Conservation (phyloP, 2,329 filamentous ascomycete genomes). For the Beauveria caledonica region DNA sequence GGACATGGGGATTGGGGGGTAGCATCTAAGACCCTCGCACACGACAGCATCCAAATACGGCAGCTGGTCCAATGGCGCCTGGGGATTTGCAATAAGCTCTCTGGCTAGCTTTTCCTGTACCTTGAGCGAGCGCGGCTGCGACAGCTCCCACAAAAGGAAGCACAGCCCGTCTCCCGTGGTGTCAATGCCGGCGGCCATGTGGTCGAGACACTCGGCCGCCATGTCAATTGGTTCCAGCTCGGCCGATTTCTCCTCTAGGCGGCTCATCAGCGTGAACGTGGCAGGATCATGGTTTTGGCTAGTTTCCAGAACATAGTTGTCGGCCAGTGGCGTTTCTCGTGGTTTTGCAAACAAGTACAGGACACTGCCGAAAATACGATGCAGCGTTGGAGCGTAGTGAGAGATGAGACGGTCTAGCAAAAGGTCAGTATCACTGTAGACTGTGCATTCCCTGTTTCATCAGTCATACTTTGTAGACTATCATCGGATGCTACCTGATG, state of each 20-base stretch:
- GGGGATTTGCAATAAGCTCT: conserved; percentile 39
- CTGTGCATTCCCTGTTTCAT: neutral
- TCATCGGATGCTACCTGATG: conserved; percentile 59
- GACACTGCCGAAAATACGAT: conserved; percentile 37
- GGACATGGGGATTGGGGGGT: conserved; percentile 59
- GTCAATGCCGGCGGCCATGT: conserved; percentile 65
- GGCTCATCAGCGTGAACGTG: conserved; percentile 49
- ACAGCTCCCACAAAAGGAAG: conserved; percentile 65
- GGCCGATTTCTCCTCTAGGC: conserved; percentile 43
- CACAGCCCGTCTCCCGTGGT: conserved; percentile 63
- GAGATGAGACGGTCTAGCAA: conserved; percentile 47
- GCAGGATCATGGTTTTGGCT: conserved; percentile 37
- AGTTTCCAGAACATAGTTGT: conserved; percentile 49
- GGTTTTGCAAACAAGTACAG: conserved; percentile 44
- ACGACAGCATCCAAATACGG: conserved; percentile 56
- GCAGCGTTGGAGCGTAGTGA: conserved; percentile 46
- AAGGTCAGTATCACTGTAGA: conserved; percentile 12
- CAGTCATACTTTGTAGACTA: conserved; percentile 52
- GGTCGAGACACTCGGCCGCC: conserved; percentile 62
- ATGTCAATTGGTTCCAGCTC: conserved; percentile 45
- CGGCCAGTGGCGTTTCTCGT: conserved; percentile 49
- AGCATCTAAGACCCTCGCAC: conserved; percentile 53
- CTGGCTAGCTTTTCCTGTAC: conserved; percentile 44
- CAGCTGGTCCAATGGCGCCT: conserved; percentile 38
- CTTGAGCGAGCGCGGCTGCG: conserved; percentile 43